A percentile compares a stretch with the other conserved stretches of the same genome.
Evolutionary conservation across 2,329 filamentous ascomycete genomes (phyloP).

Genomic region (Alternaria sp.): DNA sequence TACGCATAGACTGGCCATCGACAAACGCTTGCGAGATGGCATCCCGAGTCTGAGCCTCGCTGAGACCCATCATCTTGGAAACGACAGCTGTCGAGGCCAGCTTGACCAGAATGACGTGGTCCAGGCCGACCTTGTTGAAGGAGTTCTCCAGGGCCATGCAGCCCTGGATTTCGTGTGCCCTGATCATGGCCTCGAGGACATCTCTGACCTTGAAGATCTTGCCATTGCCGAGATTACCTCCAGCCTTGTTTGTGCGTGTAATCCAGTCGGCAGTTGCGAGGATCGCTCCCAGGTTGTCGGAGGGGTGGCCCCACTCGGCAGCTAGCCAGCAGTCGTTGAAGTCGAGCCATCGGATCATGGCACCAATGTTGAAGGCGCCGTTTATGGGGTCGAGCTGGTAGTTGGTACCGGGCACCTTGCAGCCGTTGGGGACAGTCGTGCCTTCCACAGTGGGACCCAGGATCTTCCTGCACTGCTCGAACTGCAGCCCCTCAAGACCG

Average conservation of each 20-base stretch:
- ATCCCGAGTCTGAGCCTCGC: conserved; percentile 88
- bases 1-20: conserved; percentile 93
- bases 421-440: conserved; percentile 88
- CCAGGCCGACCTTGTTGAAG: conserved; percentile 97
- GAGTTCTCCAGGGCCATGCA: conserved; percentile 97
- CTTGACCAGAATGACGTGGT: conserved; percentile 98
- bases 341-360: conserved; percentile 98
- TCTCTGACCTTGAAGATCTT: conserved; percentile 89
- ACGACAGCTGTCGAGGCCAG: conserved; percentile 94
- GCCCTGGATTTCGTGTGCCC: conserved; percentile 98
- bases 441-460: conserved; percentile 91
- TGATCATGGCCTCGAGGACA: conserved; percentile 96
- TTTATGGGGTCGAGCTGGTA: conserved; percentile 96
- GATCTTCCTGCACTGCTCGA: conserved; percentile 95
- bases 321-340: conserved; percentile 99
- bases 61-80: conserved; percentile 91
- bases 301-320: conserved; percentile 98
- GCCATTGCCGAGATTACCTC: conserved; percentile 71
- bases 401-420: conserved; percentile 86
- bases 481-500: conserved; percentile 91
- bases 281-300: conserved; percentile 96
- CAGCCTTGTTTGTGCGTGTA: conserved; percentile 89
- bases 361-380: conserved; percentile 97
- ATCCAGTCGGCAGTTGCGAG: conserved; percentile 97
- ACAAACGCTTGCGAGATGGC: conserved; percentile 97